Conservation (phyloP, 805 yeast species). For the Saccharomycopsis guyanensis region DNA sequence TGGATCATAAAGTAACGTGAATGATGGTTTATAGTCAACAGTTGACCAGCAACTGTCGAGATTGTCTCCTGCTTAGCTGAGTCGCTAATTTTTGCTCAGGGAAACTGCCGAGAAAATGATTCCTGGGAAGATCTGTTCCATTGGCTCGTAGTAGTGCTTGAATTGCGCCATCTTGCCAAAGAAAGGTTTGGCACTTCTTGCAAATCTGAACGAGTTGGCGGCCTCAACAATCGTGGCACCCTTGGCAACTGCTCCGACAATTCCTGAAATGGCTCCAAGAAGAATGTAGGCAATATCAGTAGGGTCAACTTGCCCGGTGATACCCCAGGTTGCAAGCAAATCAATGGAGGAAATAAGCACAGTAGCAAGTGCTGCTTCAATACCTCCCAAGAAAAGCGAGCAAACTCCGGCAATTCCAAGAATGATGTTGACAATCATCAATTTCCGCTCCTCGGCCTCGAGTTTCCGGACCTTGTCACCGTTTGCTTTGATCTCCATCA, state of each 20-base stretch:
- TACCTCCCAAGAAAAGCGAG: conserved; percentile 10
- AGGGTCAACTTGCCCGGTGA: conserved; percentile 6
- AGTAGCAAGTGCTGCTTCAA: conserved; percentile 4
- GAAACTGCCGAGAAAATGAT: too few species aligned
- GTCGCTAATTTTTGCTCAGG: too few species aligned
- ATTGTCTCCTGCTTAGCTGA: too few species aligned
- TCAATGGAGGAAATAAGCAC: conserved; percentile 1
- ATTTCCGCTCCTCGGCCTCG: conserved; percentile 9
- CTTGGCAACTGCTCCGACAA: neutral
- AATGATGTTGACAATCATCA: conserved; percentile 14
- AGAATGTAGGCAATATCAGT: neutral
- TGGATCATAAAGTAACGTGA: too few species aligned
- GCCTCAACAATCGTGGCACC: neutral
- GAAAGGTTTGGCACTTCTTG: too few species aligned
- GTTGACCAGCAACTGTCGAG: too few species aligned
- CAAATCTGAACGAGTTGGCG: neutral
- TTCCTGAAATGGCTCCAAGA: conserved; percentile 8
- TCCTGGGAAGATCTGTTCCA: neutral
- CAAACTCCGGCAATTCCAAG: conserved; percentile 13
- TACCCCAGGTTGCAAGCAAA: conserved; percentile 1
- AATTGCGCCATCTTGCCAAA: neutral
- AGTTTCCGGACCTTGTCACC: conserved; percentile 5
- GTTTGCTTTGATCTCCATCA: conserved; percentile 9
- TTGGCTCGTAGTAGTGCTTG: neutral
- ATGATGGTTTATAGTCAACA: too few species aligned